Conservation (phyloP, 1,284 basidiomycete species). For the Ganoderma sinense region DNA sequence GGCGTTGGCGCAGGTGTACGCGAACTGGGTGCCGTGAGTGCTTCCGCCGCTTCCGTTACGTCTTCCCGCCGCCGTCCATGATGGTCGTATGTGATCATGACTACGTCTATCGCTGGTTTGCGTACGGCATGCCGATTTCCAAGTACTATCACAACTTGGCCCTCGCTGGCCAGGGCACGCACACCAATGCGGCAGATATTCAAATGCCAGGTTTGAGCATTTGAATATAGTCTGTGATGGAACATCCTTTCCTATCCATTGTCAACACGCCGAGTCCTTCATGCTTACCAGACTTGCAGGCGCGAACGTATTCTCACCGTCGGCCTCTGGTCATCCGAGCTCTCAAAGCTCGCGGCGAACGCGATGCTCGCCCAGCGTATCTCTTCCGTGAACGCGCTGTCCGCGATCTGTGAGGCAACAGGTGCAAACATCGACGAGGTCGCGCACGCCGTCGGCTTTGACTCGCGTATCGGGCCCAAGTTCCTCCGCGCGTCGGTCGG, state of each 20-base stretch:
- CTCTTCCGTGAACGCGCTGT: slow-evolving; percentile 97
- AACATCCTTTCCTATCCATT: background rate
- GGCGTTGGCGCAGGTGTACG: slow-evolving; percentile 84
- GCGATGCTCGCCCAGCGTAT: slow-evolving; percentile 99
- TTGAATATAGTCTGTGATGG: no score
- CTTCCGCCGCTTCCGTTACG: background rate
- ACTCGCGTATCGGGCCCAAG: slow-evolving; percentile 92
- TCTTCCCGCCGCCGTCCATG: background rate
- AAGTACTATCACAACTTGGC: background rate
- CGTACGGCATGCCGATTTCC: background rate
- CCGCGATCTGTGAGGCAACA: slow-evolving; percentile 99
- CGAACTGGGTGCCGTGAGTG: slow-evolving; percentile 94
- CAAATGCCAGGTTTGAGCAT: background rate
- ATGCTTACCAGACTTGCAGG: slow-evolving; percentile 43
- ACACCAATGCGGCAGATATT: background rate
- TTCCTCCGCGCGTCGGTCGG: slow-evolving; percentile 96
- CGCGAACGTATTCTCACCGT: slow-evolving; percentile 89
- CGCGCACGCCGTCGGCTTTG: slow-evolving; percentile 92
- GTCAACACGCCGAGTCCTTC: background rate
- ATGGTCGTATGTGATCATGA: background rate
- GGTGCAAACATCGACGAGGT: slow-evolving; percentile 99
- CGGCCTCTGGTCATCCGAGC: slow-evolving; percentile 98
- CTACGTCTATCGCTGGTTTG: background rate
- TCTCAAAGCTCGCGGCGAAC: slow-evolving; percentile 98
- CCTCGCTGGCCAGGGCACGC: background rate